These are phyloP conservation scores for Exidia glandulosa DNA, from an alignment of 768 basidiomycete genomes.

Conservation along the genomic window DNA sequence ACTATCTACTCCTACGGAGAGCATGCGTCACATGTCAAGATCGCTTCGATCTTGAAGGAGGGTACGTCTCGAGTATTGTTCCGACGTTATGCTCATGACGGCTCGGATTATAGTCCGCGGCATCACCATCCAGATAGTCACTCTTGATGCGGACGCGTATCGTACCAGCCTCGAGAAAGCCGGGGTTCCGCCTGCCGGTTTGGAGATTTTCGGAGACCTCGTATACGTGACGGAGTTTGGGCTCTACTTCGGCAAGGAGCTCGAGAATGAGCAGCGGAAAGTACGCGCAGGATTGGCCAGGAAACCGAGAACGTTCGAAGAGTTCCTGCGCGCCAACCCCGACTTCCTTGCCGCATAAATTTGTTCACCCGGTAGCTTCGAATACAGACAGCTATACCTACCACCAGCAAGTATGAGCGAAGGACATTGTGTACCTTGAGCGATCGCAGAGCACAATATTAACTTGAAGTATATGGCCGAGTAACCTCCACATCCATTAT, in stretches of 20 bases:
- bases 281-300: too few relatives aligned
- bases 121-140: background rate
- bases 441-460: too few relatives aligned
- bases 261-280: background rate
- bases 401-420: too few relatives aligned
- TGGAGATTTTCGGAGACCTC: background rate
- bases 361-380: too few relatives aligned
- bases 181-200: background rate
- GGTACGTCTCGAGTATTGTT: background rate
- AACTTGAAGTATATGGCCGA: too few relatives aligned
- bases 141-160: background rate
- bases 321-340: too few relatives aligned
- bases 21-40: background rate
- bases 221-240: background rate
- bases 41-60: background rate
- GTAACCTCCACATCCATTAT: too few relatives aligned
- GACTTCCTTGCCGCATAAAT: too few relatives aligned
- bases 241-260: background rate
- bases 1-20: background rate
- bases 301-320: too few relatives aligned
- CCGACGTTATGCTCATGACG: background rate
- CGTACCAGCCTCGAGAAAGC: background rate
- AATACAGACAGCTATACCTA: too few relatives aligned
- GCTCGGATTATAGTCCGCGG: background rate
- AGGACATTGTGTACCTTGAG: too few relatives aligned